Evolutionary conservation across 2,329 filamentous ascomycete genomes (phyloP).

Genomic region (Trichoderma sp.): DNA sequence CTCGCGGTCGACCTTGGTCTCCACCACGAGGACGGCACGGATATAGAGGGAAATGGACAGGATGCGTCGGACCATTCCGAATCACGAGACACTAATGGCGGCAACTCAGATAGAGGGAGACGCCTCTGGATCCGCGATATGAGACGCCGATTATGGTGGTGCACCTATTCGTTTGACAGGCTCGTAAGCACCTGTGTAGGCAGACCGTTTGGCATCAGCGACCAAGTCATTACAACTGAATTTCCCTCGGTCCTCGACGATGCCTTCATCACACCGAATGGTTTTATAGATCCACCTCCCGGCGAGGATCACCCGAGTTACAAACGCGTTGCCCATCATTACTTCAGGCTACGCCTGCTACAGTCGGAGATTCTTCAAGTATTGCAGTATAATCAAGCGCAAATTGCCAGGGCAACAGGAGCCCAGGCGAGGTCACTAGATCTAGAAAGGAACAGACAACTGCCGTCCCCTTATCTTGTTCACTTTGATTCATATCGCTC

Average conservation of each 20-base stretch:
- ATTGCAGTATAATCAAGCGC: constrained; percentile 85
- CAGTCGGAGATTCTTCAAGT: constrained; percentile 96
- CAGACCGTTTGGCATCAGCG: constrained; percentile 89
- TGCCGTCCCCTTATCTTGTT: constrained; percentile 81
- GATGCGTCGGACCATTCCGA: constrained; percentile 35
- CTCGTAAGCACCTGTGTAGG: constrained; percentile 93
- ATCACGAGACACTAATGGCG: constrained; percentile 29
- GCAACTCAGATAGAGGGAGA: constrained; percentile 55
- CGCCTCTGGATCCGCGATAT: constrained; percentile 84
- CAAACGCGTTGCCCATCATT: constrained; percentile 88
- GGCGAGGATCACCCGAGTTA: constrained; percentile 70
- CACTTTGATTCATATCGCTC: constrained; percentile 81
- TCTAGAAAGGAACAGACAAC: constrained; percentile 71
- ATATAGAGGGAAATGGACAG: constrained; percentile 58
- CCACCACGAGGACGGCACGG: constrained; percentile 83
- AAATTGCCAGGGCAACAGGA: constrained; percentile 65
- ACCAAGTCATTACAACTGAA: constrained; percentile 92
- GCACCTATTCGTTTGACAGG: constrained; percentile 91
- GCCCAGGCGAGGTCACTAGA: constrained; percentile 60
- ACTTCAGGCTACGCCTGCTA: constrained; percentile 80
- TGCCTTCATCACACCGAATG: constrained; percentile 76
- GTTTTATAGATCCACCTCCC: constrained; percentile 61
- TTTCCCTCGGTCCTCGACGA: constrained; percentile 89
- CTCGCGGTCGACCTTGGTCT: constrained; percentile 87
- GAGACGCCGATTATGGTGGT: constrained; percentile 90